Conservation (phyloP, 257 asterid genomes). For the Solanum rostratum region DNA sequence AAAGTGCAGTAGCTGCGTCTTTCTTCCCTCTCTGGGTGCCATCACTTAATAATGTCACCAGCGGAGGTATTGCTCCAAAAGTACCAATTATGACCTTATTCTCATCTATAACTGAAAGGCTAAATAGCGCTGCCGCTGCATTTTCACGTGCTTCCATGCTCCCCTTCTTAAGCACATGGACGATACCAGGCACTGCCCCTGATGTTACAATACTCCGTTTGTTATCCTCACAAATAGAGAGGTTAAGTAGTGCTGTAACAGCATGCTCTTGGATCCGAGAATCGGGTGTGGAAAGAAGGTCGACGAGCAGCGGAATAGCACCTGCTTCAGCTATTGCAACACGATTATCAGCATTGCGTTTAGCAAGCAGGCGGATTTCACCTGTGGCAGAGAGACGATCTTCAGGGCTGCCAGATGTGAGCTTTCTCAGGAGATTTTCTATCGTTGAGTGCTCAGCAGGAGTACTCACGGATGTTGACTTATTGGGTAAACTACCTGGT, state of each 20-base stretch:
- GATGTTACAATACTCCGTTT: slow-evolving; percentile 64
- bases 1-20: slow-evolving; percentile 89
- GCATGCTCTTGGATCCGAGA: slow-evolving; percentile 92
- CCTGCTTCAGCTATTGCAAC: slow-evolving; percentile 99
- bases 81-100: slow-evolving; percentile 77
- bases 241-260: slow-evolving; percentile 92
- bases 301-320: slow-evolving; percentile 75
- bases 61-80: slow-evolving; percentile 80
- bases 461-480: slow-evolving; percentile 44
- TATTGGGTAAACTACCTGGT: slow-evolving; percentile 39
- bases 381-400: slow-evolving; percentile 84
- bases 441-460: slow-evolving; percentile 66
- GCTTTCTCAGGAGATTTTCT: slow-evolving; percentile 61
- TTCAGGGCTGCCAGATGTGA: slow-evolving; percentile 63
- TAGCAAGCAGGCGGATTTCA: slow-evolving; percentile 94
- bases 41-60: slow-evolving; percentile 59
- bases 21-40: slow-evolving; percentile 87
- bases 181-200: slow-evolving; percentile 90
- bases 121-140: slow-evolving; percentile 89
- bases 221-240: slow-evolving; percentile 85
- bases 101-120: slow-evolving; percentile 88
- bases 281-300: slow-evolving; percentile 66
- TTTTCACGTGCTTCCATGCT: slow-evolving; percentile 95
- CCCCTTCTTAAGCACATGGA: slow-evolving; percentile 72
- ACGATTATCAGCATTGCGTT: slow-evolving; percentile 86